These are phyloP conservation scores for Peronospora destructor DNA, from an alignment of 352 stramenopile species.

Conservation along the genomic window DNA sequence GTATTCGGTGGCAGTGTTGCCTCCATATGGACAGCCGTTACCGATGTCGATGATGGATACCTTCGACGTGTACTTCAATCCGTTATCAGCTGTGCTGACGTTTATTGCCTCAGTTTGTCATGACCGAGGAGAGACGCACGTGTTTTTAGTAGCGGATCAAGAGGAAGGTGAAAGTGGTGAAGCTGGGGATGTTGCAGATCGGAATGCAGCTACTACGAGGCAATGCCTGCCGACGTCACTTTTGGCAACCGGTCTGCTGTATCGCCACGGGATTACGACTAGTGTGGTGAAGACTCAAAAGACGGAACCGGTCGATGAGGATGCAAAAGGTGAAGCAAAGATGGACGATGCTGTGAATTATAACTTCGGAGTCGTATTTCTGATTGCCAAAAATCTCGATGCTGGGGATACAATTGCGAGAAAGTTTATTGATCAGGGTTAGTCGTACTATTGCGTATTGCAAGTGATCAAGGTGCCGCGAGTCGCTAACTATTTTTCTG, in stretches of 20 bases:
- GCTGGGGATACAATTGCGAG: conserved; percentile 6
- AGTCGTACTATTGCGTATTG: not conserved
- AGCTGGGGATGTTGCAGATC: not conserved
- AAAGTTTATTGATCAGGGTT: conserved; percentile 27
- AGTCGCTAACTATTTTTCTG: not conserved
- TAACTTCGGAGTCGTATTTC: conserved; percentile 15
- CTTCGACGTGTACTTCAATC: conserved; percentile 31
- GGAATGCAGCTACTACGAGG: not conserved
- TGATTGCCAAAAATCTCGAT: conserved; percentile 18
- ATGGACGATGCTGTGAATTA: not conserved
- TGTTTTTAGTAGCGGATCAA: conserved; percentile 8
- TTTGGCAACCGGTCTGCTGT: conserved; percentile 23
- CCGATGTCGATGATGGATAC: conserved; percentile 5
- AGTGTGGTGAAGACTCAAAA: conserved; percentile 9
- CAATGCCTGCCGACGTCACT: conserved; percentile 10
- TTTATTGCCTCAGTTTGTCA: conserved; percentile 23
- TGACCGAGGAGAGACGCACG: conserved; percentile 7
- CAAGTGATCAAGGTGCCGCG: not conserved
- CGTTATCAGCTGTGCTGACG: conserved; percentile 28
- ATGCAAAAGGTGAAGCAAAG: not conserved
- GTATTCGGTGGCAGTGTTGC: conserved; percentile 25
- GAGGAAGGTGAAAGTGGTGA: conserved; percentile 1
- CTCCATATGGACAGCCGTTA: conserved; percentile 7
- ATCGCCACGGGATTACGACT: conserved; percentile 29
- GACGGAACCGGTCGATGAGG: not conserved